A percentile compares a stretch with the other conserved stretches of the same genome.
These are phyloP conservation scores for Hypomyces perniciosus DNA, from an alignment of 2,329 filamentous ascomycete genomes.

Conservation along the genomic window DNA sequence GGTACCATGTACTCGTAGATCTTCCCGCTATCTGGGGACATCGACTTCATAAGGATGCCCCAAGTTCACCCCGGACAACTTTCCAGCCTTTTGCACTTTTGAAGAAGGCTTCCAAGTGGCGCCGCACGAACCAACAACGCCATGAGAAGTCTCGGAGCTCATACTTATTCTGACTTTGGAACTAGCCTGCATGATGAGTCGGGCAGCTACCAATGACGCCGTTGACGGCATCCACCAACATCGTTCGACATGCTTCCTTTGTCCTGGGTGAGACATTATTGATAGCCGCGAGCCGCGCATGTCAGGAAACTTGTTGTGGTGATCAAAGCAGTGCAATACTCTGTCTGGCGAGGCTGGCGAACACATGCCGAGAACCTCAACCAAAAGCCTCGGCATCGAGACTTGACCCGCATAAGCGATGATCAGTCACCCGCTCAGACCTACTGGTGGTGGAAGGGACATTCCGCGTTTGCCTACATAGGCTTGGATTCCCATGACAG, in stretches of 20 bases:
- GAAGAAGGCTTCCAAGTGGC: background rate
- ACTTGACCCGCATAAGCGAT: background rate
- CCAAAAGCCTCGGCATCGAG: background rate
- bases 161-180: conserved; percentile 6
- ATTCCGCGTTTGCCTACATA: too few species aligned
- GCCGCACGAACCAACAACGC: conserved; percentile 4
- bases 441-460: too few species aligned
- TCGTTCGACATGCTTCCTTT: background rate
- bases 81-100: background rate
- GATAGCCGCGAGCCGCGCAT: background rate
- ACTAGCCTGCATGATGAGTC: background rate
- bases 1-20: background rate
- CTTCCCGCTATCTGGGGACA: background rate
- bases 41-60: background rate
- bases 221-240: conserved; percentile 1
- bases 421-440: too few species aligned
- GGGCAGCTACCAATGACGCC: conserved; percentile 1
- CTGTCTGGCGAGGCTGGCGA: background rate
- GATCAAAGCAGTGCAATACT: too few species aligned
- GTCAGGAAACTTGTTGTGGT: too few species aligned
- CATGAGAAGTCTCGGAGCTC: conserved; percentile 1
- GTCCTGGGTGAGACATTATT: background rate
- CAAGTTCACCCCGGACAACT: background rate
- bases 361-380: background rate
- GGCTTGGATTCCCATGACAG: too few species aligned